Evolutionary conservation across 306 rosid genomes (phyloP), one percentile per base, ranked within the genome.

Genomic region (Ceratonia siliqua): DNA sequence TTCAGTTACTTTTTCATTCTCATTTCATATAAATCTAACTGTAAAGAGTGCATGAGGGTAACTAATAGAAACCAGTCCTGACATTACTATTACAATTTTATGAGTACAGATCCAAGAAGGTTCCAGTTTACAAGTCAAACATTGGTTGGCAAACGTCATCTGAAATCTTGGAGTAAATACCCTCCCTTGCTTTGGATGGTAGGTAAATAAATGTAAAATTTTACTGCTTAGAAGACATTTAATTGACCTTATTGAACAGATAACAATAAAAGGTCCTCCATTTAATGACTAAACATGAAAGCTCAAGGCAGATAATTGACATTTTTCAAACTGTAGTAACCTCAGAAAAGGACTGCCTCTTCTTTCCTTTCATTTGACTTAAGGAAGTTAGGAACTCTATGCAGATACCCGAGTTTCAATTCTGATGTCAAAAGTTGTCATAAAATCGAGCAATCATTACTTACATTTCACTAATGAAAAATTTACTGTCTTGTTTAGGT

Each of bases 101-200:
- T 70, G 59, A 33, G 10, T 33, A n/a, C 80, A 90, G 92, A 90
- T 83, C 78, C 92, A 63, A 88, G 80, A 28, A 84, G 91, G 70
- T 88, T 90, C 69, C 88, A 76, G 56, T 32, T 63, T 12, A 75
- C 73, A 25, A 67, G 80, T 13, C 86, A 90, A 79, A 90, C 96
- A 63, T 24, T 82, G 24, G 53, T 87, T 61, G 92, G 86, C 5
- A 86, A 81, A 61, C 87, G 92, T 33, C 92, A 90, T 79, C 36
- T 88, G 63, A 84, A 84, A 68, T 77, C 81, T 70, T 82, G 88
- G 85, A 85, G 78, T 46, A 69, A 80, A 15, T 74, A 72, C 77
- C 81, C 87, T 30, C 83, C 85, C n/a, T 70, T 84, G 79, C 82
- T 86, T 45, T 88, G 92, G 90, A 84, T 83, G 49, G 96, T 90